phyloP scores from a whole-genome alignment of 805 yeast genomes.

The Suhomyces sp. region DNA sequence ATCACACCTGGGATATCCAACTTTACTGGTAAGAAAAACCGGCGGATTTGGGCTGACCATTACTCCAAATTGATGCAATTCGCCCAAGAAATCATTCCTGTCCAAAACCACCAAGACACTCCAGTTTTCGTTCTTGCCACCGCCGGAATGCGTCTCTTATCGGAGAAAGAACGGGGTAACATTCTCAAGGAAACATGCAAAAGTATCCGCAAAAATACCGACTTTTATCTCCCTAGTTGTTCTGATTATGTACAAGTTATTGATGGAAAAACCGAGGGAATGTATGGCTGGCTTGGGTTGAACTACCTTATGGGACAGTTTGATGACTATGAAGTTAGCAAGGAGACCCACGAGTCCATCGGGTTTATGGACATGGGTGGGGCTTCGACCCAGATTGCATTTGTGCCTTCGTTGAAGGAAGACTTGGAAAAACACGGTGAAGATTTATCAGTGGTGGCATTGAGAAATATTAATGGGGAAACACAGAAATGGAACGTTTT shows the following conservation, averaged over 20 bases:
- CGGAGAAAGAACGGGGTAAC: conserved; percentile 48
- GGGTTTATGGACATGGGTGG: conserved; percentile 99
- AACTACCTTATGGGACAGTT: conserved; percentile 77
- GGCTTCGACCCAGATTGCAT: conserved; percentile 94
- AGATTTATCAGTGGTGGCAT: conserved; percentile 64
- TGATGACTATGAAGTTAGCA: conserved; percentile 43
- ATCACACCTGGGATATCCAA: conserved; percentile 84
- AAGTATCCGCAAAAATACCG: conserved; percentile 50
- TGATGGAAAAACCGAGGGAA: conserved; percentile 92
- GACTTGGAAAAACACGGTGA: conserved; percentile 67
- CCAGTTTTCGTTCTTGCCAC: conserved; percentile 93
- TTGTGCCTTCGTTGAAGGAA: conserved; percentile 68
- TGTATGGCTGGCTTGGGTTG: conserved; percentile 93
- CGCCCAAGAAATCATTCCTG: conserved; percentile 73
- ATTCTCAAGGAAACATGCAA: conserved; percentile 64
- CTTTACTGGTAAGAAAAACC: conserved; percentile 46
- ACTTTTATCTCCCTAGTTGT: conserved; percentile 61
- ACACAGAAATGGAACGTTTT: conserved; percentile 79
- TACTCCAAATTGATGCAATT: conserved; percentile 60
- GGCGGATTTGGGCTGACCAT: conserved; percentile 69
- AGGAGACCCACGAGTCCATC: conserved; percentile 52
- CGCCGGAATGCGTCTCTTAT: conserved; percentile 90
- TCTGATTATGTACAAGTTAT: conserved; percentile 75
- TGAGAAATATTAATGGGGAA: conserved; percentile 70
- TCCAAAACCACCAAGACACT: conserved; percentile 56